A percentile compares a stretch with the other conserved stretches of the same genome.
phyloP scores from a whole-genome alignment of 73 alveolate species.

The Paramecium pentaurelia region DNA sequence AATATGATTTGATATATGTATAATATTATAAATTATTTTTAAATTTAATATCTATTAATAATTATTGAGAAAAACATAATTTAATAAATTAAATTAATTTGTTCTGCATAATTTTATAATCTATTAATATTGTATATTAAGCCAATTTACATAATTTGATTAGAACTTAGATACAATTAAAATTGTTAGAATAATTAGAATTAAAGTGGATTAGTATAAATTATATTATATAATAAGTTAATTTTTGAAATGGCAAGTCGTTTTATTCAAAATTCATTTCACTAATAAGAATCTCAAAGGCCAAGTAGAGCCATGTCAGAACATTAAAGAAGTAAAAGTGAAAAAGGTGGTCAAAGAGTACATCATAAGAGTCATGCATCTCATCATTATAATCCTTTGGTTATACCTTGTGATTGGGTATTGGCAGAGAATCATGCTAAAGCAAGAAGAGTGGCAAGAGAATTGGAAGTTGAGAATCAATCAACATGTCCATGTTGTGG shows the following conservation, averaged over 20 bases:
- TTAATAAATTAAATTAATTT: background rate
- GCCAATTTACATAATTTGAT: background rate
- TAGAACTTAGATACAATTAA: background rate
- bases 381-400: conserved; percentile 44
- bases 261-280: background rate
- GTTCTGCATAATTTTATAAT: background rate
- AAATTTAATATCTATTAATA: background rate
- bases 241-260: conserved; percentile 13
- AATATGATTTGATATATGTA: background rate
- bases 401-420: conserved; percentile 53
- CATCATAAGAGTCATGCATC: background rate
- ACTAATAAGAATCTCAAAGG: background rate
- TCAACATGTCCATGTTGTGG: conserved; percentile 56
- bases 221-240: background rate
- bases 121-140: background rate
- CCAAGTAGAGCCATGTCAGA: background rate
- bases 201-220: background rate
- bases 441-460: conserved; percentile 51
- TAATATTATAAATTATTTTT: background rate
- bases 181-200: background rate
- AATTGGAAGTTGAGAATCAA: background rate
- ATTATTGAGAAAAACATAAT: background rate
- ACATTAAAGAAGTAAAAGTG: background rate
- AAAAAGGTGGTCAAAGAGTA: background rate
- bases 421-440: conserved; percentile 48